These are phyloP conservation scores for Backusella mclennaniae DNA, from an alignment of 192 early-diverging fungal species.

Conservation along the genomic window DNA sequence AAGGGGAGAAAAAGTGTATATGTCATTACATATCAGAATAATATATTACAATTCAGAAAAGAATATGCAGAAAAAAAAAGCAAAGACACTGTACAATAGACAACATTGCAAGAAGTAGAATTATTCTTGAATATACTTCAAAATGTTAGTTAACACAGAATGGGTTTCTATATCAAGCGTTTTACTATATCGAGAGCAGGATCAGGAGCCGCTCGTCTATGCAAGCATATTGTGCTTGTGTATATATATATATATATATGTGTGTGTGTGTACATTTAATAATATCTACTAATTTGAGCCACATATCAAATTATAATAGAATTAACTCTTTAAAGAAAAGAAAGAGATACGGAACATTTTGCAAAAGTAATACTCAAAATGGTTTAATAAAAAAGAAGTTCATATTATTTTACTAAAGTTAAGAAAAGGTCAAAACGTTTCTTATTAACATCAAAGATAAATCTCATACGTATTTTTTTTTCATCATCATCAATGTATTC, in stretches of 20 bases:
- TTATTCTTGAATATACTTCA: background rate
- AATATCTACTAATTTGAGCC: background rate
- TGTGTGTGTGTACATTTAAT: background rate
- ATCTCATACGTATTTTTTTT: background rate
- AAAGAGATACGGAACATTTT: background rate
- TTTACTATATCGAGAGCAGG: background rate
- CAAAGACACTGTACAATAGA: background rate
- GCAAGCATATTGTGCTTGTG: background rate
- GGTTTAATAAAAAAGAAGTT: background rate
- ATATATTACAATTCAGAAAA: background rate
- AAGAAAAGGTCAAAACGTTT: background rate
- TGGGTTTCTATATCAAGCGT: background rate
- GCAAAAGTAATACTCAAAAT: too few species aligned
- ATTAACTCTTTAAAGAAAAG: background rate
- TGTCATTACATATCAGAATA: background rate
- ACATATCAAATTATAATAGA: background rate
- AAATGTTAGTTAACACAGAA: background rate
- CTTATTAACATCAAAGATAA: background rate
- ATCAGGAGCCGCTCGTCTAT: background rate
- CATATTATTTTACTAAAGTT: background rate
- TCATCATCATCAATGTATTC: background rate
- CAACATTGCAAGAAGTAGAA: background rate
- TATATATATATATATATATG: too few species aligned
- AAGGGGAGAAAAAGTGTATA: background rate
- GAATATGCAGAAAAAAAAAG: background rate